Conservation (phyloP, 2,329 filamentous ascomycete genomes). For the Talaromyces albobiverticillius region DNA sequence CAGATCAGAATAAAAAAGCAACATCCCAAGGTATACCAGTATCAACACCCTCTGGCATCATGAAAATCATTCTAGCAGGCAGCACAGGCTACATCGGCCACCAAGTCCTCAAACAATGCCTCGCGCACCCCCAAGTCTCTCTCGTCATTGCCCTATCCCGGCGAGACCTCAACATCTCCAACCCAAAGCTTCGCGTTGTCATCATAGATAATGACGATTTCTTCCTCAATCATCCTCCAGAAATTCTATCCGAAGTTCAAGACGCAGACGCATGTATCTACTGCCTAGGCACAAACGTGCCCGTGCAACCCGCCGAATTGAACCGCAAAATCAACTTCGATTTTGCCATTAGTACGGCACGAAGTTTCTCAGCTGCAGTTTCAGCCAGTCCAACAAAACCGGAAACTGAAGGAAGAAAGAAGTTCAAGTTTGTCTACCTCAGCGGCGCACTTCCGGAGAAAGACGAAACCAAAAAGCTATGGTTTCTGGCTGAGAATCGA, state of each 20-base stretch:
- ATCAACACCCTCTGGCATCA: conserved; percentile 23
- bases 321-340: conserved; percentile 29
- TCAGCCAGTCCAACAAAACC: conserved; percentile 11
- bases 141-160: conserved; percentile 53
- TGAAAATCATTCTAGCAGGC: conserved; percentile 61
- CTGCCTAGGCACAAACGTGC: conserved; percentile 21
- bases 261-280: conserved; percentile 49
- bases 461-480: conserved; percentile 37
- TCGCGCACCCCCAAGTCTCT: conserved; percentile 50
- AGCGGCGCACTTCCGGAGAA: conserved; percentile 38
- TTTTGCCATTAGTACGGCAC: conserved; percentile 31
- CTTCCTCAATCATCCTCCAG: conserved; percentile 51
- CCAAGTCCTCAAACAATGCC: conserved; percentile 52
- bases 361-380: conserved; percentile 25
- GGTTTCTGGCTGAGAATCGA: conserved; percentile 30
- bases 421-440: conserved; percentile 45
- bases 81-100: conserved; percentile 58
- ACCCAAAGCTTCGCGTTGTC: conserved; percentile 51
- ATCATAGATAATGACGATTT: conserved; percentile 44
- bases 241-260: conserved; percentile 39
- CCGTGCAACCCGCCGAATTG: conserved; percentile 13
- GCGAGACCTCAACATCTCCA: conserved; percentile 41
- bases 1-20: not conserved
- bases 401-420: conserved; percentile 18
- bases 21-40: not conserved